Evolutionary conservation across 1,284 basidiomycete genomes (phyloP).

Genomic region (Rhodofomes roseus): DNA sequence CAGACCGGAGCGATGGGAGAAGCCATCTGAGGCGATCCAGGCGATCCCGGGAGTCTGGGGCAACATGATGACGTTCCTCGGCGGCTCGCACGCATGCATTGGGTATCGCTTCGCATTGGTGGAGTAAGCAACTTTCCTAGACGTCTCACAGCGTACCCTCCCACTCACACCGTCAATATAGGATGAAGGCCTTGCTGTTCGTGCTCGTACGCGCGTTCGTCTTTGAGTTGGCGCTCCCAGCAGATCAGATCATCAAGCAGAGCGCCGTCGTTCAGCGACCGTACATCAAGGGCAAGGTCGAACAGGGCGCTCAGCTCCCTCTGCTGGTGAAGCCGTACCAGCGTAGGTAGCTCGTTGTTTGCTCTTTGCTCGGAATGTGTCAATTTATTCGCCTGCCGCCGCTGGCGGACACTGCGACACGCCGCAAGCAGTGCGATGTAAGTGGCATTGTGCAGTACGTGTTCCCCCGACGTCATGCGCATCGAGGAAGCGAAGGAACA

Average conservation of each 20-base stretch:
- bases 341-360: background rate
- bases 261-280: constrained; percentile 15
- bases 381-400: background rate
- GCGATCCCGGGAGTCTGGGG: constrained; percentile 45
- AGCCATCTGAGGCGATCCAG: constrained; percentile 37
- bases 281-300: constrained; percentile 10
- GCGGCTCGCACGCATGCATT: constrained; percentile 50
- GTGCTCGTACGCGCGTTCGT: constrained; percentile 53
- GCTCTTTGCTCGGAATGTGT: background rate
- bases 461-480: too few relatives aligned
- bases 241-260: constrained; percentile 19
- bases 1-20: constrained; percentile 60
- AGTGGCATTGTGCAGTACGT: too few relatives aligned
- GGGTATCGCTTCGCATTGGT: background rate
- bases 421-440: too few relatives aligned
- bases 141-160: background rate
- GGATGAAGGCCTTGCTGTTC: constrained; percentile 54
- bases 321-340: constrained; percentile 21
- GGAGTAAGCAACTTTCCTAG: background rate
- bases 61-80: constrained; percentile 46
- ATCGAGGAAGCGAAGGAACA: too few relatives aligned
- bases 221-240: constrained; percentile 47
- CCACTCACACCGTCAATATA: constrained; percentile 14
- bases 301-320: constrained; percentile 18
- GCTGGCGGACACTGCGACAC: too few relatives aligned